These are phyloP conservation scores for Yamadazyma ubonensis DNA, from an alignment of 805 yeast genomes.

Conservation along the genomic window DNA sequence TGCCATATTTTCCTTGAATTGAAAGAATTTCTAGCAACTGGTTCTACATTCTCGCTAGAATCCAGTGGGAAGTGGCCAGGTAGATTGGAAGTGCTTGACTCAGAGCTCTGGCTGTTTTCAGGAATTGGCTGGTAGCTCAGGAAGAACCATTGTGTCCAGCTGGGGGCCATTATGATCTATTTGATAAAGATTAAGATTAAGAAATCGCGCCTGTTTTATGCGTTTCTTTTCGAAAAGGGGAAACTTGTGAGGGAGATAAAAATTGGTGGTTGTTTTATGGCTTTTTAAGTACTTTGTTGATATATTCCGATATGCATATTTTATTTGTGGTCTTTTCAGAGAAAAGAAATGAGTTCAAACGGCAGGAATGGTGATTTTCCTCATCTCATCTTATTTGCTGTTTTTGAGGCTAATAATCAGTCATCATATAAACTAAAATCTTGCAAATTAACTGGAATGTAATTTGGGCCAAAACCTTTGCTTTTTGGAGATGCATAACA, in stretches of 20 bases:
- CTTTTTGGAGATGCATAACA: too few relatives aligned
- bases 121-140: slow-evolving; percentile 10
- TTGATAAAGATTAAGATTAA: neutral
- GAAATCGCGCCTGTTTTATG: neutral
- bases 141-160: slow-evolving; percentile 5
- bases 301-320: too few relatives aligned
- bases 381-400: too few relatives aligned
- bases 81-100: slow-evolving; percentile 8
- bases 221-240: neutral
- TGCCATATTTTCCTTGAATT: slow-evolving; percentile 20
- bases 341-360: too few relatives aligned
- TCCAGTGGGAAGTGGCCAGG: slow-evolving; percentile 26
- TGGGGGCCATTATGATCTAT: slow-evolving; percentile 3
- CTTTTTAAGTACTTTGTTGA: too few relatives aligned
- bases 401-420: too few relatives aligned
- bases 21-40: slow-evolving; percentile 14
- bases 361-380: too few relatives aligned
- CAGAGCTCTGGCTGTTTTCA: neutral
- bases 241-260: neutral
- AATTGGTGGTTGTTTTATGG: neutral
- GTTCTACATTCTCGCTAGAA: slow-evolving; percentile 12
- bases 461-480: too few relatives aligned
- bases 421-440: too few relatives aligned
- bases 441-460: too few relatives aligned
- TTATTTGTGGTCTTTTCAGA: neutral